Evolutionary conservation across 768 basidiomycete species (phyloP), one percentile per base, ranked within the genome.

Genomic region (Flagelloscypha sp.): DNA sequence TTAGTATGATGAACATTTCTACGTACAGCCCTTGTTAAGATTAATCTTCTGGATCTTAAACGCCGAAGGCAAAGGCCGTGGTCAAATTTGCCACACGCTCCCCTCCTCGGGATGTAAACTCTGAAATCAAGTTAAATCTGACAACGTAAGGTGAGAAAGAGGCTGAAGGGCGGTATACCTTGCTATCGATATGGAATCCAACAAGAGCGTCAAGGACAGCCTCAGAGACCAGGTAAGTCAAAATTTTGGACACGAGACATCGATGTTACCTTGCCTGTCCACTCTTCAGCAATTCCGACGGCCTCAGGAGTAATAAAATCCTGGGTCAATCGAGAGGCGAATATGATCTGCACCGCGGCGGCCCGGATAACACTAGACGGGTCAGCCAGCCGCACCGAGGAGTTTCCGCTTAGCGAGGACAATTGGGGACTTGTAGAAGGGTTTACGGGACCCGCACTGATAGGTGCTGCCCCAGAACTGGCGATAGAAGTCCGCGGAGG

Each of bases 291-390:
- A 37, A 62, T 61, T 7, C 54, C 55, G 19, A 85, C 83, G 36
- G 72, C 61, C 24, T 73, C 62, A 5, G 86, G 85, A 3, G 74
- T 75, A 48, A 89, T 87, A 48, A 88, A 86, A 42, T 72, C 81
- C 43, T 65, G 69, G 18, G 82, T 79, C 27, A 63, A 66, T 31
- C 85, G 73, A 27, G 77, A 70, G n/a, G 85, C 85, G 49, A 84
- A 89, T 4, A 87, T 72, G 72, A 87, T 83, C 40, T 88, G 85
- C 15, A 73, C 74, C 11, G 81, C 79, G 11, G 85, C 81, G n/a
- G 80, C 86, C 46, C 72, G 70, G 48, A 88, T 86, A 38, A 60
- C 52, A 2, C 62, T 51, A 21, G 56, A 52, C 2, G 46, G 45
- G 17, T 43, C 48, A 9, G 52, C 53, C 12, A 54, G 46, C 2